These are phyloP conservation scores for Fraxinus ornus DNA, from an alignment of 305 asterid species.

Conservation along the genomic window DNA sequence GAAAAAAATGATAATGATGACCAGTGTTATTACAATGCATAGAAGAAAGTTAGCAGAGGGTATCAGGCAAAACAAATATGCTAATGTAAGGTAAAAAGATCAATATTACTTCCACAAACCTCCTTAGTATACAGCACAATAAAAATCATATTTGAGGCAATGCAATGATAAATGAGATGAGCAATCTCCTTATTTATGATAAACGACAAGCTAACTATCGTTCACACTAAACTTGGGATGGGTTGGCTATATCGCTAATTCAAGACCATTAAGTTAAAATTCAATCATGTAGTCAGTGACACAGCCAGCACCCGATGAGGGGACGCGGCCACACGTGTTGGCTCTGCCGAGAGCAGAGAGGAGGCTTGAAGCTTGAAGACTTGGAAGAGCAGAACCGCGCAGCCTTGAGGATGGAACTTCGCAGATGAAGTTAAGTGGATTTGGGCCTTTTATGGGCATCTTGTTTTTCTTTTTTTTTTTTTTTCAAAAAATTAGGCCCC, in stretches of 20 bases:
- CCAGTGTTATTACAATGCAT: background rate
- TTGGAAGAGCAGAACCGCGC: background rate
- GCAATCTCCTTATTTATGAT: background rate
- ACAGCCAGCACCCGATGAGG: background rate
- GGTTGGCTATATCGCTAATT: background rate
- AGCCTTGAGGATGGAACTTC: background rate
- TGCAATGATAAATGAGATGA: background rate
- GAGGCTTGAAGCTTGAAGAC: background rate
- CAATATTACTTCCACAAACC: slow-evolving; percentile 8
- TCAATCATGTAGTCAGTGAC: background rate
- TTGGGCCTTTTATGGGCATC: background rate
- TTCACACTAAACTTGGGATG: background rate
- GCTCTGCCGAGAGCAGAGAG: background rate
- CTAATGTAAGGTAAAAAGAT: background rate
- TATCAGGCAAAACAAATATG: background rate
- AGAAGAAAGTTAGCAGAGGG: background rate
- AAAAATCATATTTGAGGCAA: background rate
- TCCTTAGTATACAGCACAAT: background rate
- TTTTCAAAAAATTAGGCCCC: background rate
- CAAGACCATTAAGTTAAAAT: background rate
- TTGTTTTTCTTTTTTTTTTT: no score
- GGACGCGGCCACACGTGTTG: background rate
- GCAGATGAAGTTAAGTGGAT: background rate
- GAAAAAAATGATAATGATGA: background rate
- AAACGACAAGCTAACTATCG: background rate